Percentiles rank a stretch among this genome's conserved stretches.
These are phyloP conservation scores for Polymyxa betae DNA, from an alignment of 208 protist genomes.

Conservation along the genomic window DNA sequence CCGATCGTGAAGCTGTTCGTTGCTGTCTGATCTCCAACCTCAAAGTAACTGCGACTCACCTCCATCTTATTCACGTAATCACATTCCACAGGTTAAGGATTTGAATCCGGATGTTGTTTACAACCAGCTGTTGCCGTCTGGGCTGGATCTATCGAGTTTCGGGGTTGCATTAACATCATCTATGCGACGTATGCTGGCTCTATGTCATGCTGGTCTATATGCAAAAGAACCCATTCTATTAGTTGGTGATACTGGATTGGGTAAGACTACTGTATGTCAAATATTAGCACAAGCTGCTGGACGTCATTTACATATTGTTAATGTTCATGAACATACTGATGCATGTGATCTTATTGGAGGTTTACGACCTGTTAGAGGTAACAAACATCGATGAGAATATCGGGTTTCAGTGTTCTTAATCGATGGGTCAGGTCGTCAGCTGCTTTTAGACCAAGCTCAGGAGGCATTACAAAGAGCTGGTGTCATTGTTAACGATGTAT, in stretches of 20 bases:
- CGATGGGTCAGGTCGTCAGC: neutral
- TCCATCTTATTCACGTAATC: too few species aligned
- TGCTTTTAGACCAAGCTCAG: neutral
- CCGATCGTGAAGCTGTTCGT: slow-evolving; percentile 89
- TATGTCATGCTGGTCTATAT: slow-evolving; percentile 63
- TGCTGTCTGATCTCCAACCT: neutral
- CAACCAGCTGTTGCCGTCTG: too few species aligned
- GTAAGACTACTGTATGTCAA: slow-evolving; percentile 87
- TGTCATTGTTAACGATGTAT: neutral
- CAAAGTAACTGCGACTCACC: neutral
- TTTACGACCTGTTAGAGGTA: slow-evolving; percentile 78
- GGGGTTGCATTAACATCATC: slow-evolving; percentile 19
- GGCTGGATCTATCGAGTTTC: too few species aligned
- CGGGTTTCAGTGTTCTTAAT: neutral
- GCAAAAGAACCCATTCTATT: slow-evolving; percentile 82
- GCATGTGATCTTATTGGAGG: slow-evolving; percentile 95
- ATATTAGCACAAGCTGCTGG: neutral
- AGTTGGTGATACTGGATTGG: slow-evolving; percentile 96
- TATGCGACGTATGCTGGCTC: slow-evolving; percentile 64
- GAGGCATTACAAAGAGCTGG: neutral
- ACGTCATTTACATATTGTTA: slow-evolving; percentile 92
- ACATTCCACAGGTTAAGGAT: too few species aligned
- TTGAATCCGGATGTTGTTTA: too few species aligned
- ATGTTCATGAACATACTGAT: slow-evolving; percentile 99
- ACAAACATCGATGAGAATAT: neutral